Evolutionary conservation across 1,139 yeast species (phyloP).

Genomic region (Sugiyamaella paludigena): DNA sequence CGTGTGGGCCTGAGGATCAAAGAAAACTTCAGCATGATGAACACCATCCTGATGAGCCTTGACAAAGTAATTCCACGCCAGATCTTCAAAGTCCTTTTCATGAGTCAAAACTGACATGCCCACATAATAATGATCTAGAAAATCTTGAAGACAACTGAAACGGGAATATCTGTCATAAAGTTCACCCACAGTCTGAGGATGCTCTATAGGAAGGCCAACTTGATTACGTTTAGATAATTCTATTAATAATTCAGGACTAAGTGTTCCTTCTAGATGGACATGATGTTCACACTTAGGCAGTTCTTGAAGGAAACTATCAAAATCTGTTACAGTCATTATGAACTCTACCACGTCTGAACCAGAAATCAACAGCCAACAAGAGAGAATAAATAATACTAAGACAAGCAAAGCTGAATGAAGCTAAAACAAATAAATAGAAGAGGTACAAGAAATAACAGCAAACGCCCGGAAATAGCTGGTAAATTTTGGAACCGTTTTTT

Average conservation of each 20-base stretch:
- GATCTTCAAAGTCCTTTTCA: slow-evolving; percentile 67
- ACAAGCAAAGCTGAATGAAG: too few relatives aligned
- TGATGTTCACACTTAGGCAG: slow-evolving; percentile 84
- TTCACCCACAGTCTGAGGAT: slow-evolving; percentile 54
- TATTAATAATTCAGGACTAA: slow-evolving; percentile 68
- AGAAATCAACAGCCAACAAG: not conserved
- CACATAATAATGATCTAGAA: slow-evolving; percentile 70
- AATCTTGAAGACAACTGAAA: slow-evolving; percentile 70
- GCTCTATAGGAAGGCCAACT: slow-evolving; percentile 54
- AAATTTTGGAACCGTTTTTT: not conserved
- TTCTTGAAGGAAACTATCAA: slow-evolving; percentile 51
- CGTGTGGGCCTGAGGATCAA: slow-evolving; percentile 82
- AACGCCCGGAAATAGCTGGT: too few relatives aligned
- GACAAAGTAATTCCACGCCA: slow-evolving; percentile 70
- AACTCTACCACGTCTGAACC: not conserved
- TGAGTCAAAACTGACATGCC: slow-evolving; percentile 69
- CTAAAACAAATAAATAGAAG: too few relatives aligned
- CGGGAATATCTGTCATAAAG: slow-evolving; percentile 56
- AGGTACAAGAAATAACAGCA: too few relatives aligned
- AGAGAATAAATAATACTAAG: not conserved
- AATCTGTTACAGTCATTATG: slow-evolving; percentile 3
- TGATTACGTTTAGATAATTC: slow-evolving; percentile 59
- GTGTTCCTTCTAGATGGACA: slow-evolving; percentile 75
- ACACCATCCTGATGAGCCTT: slow-evolving; percentile 59
- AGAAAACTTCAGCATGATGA: slow-evolving; percentile 67